Conservation (phyloP, 768 basidiomycete species). For the Pleurotus tuoliensis region DNA sequence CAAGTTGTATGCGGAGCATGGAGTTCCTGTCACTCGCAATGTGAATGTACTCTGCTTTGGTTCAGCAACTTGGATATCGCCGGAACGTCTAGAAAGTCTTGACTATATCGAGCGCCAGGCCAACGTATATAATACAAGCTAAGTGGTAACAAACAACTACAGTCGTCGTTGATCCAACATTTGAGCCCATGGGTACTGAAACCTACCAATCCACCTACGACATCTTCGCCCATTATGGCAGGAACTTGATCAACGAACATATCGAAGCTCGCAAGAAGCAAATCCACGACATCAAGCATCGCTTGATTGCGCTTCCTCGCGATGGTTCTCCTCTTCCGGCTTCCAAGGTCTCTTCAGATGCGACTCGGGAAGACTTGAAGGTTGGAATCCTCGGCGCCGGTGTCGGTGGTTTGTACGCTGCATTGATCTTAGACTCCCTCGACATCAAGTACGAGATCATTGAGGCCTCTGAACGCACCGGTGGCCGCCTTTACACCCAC, state of each 20-base stretch:
- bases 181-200: not conserved
- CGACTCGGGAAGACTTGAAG: too few relatives aligned
- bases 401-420: conserved; percentile 35
- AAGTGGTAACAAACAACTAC: too few relatives aligned
- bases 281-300: not conserved
- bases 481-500: conserved; percentile 43
- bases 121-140: too few relatives aligned
- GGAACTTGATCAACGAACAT: not conserved
- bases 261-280: not conserved
- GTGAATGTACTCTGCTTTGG: too few relatives aligned
- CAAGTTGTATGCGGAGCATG: too few relatives aligned
- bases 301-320: not conserved
- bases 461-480: conserved; percentile 35
- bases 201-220: conserved; percentile 3
- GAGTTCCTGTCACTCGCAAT: too few relatives aligned
- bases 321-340: not conserved
- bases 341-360: not conserved
- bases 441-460: conserved; percentile 40
- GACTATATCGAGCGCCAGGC: too few relatives aligned
- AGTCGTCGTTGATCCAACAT: not conserved
- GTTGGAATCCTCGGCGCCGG: conserved; percentile 36
- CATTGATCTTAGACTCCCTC: conserved; percentile 39
- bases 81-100: too few relatives aligned
- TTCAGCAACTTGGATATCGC: too few relatives aligned
- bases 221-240: conserved; percentile 6